Evolutionary conservation across 164 flowering plant species (phyloP), one percentile per base, ranked within the genome.

Genomic region (Nelumbo lutea): DNA sequence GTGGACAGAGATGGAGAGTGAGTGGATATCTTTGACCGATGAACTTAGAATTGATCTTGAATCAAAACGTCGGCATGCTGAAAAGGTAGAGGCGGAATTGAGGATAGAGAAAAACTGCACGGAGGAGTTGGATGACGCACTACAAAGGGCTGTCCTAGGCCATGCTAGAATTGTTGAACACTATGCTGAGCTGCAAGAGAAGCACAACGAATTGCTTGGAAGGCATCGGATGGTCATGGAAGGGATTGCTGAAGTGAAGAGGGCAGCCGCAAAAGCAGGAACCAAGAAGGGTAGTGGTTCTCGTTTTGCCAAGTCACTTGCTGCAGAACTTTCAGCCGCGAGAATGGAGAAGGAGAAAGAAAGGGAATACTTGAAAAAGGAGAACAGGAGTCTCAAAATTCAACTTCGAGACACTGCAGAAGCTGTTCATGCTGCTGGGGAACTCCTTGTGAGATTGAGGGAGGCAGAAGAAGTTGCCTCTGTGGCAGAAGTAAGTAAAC

Each of bases 341-440:
- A 83, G 97, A 78, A 81, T 84, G 53, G 90, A 91, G 76, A 90
- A 82, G 80, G 97, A 90, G 67, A 86, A 76, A 70, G 99, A 96
- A 72, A 85, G 88, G 69, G 90, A 90, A 40, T 47, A 81, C 50
- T 68, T 96, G 78, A 93, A 81, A 72, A 91, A 85, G 80, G 97
- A 96, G 83, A 96, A 96, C 76, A 83, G 72, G 68, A 82, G 84
- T 62, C 92, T 93, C 1, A 88, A 70, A 66, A 71, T 83, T 72
- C 99, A 96, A 78, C 90, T 93, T 27, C 80, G 87, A 73, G 99
- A 96, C 80, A 96, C 99, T 63, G 96, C 97, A 48, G 99, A 96
- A 80, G 98, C 98, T 73, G 96, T 96, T 65, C 99, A 87, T 77
- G 97, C 99, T 76, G 99, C 98, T 55, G 99, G 98, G 38, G 98